These are phyloP conservation scores for Ceratocystis albifundus DNA, from an alignment of 2,329 filamentous ascomycete genomes.

Conservation along the genomic window DNA sequence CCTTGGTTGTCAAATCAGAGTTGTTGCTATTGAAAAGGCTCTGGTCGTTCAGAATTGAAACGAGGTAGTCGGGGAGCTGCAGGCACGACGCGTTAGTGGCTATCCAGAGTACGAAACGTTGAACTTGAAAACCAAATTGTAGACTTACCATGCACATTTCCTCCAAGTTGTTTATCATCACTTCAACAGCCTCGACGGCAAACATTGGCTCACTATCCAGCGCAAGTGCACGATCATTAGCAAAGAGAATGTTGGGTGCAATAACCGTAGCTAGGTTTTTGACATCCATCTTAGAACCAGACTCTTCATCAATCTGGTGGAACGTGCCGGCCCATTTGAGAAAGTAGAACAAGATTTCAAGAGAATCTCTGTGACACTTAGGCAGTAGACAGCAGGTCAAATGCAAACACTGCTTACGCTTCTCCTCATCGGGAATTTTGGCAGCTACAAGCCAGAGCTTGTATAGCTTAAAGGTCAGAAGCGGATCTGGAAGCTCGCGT, in stretches of 20 bases:
- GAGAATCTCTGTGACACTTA: constrained; percentile 80
- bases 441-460: constrained; percentile 80
- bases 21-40: constrained; percentile 61
- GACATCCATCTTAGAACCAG: constrained; percentile 97
- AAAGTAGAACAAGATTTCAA: constrained; percentile 93
- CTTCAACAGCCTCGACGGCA: constrained; percentile 85
- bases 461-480: constrained; percentile 92
- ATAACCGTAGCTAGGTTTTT: constrained; percentile 97
- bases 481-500: constrained; percentile 82
- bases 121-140: constrained; percentile 2
- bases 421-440: constrained; percentile 72
- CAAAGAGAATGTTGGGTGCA: constrained; percentile 85
- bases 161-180: constrained; percentile 84
- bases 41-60: constrained; percentile 73
- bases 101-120: neutral
- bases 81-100: constrained; percentile 24
- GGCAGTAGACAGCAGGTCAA: constrained; percentile 85
- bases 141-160: constrained; percentile 85
- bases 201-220: constrained; percentile 82
- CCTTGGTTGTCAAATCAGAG: constrained; percentile 87
- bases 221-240: constrained; percentile 50
- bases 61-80: constrained; percentile 85
- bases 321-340: constrained; percentile 96
- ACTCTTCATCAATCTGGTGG: constrained; percentile 92
- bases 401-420: constrained; percentile 74